A percentile compares a stretch with the other conserved stretches of the same genome.
Evolutionary conservation across 148 eudicot genomes (phyloP).

Genomic region (Hydrangea macrophylla): DNA sequence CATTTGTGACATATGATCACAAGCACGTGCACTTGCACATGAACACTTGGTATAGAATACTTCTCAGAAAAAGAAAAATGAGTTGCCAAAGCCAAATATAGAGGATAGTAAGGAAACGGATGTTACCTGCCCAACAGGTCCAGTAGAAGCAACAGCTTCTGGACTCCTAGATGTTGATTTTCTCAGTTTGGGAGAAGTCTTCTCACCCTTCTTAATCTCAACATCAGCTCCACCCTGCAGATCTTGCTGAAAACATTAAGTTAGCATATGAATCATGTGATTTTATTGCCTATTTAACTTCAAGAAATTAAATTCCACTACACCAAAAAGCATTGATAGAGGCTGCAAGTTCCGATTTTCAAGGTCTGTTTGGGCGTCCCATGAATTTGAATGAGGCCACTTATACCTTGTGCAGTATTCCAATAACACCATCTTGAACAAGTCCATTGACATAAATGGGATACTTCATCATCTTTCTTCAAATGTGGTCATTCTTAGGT

Average conservation of each 20-base stretch:
- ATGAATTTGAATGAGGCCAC: too few relatives aligned
- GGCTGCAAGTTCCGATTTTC: neutral
- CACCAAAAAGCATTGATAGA: neutral
- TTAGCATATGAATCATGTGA: neutral
- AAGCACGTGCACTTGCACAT: too few relatives aligned
- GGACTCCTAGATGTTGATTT: slow-evolving; percentile 25
- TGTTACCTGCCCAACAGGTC: slow-evolving; percentile 51
- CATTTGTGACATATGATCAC: neutral
- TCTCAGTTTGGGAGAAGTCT: slow-evolving; percentile 7
- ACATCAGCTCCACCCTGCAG: slow-evolving; percentile 6
- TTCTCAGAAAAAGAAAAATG: neutral
- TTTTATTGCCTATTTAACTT: neutral
- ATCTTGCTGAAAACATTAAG: slow-evolving; percentile 26
- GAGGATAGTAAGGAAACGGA: neutral
- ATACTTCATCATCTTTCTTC: too few relatives aligned
- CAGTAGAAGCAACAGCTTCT: slow-evolving; percentile 23
- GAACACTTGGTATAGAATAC: neutral
- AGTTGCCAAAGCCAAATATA: neutral
- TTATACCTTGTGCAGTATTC: too few relatives aligned
- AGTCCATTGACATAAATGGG: too few relatives aligned
- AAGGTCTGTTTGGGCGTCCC: too few relatives aligned
- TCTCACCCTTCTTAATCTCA: slow-evolving; percentile 20
- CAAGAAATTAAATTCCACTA: neutral
- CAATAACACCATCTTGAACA: too few relatives aligned
- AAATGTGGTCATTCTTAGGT: too few relatives aligned